phyloP scores from a whole-genome alignment of 73 alveolate species.

The Diophrys appendiculata region DNA sequence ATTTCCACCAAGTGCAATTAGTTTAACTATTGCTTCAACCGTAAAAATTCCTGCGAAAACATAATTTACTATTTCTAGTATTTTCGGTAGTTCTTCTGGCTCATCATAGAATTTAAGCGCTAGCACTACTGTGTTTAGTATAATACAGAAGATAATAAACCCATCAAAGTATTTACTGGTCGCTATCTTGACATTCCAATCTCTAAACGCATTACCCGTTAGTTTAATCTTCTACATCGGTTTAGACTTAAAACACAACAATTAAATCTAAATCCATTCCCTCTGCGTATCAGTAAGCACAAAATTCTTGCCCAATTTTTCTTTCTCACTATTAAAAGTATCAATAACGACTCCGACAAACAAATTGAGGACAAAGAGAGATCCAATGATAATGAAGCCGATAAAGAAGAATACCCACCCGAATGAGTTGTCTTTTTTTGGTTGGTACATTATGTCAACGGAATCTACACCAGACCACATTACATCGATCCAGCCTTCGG shows the following conservation, averaged over 20 bases:
- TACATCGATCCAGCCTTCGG: constrained; percentile 69
- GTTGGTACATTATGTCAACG: constrained; percentile 24
- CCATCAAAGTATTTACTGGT: constrained; percentile 49
- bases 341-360: constrained; percentile 77
- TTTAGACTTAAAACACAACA: background rate
- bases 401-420: constrained; percentile 28
- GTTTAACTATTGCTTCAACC: constrained; percentile 46
- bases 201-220: background rate
- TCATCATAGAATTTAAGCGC: constrained; percentile 45
- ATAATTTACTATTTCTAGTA: constrained; percentile 19
- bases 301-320: constrained; percentile 19
- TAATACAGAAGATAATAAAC: constrained; percentile 59
- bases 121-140: constrained; percentile 45
- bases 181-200: background rate
- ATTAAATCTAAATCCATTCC: constrained; percentile 19
- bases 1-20: constrained; percentile 28
- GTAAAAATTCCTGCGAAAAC: constrained; percentile 52
- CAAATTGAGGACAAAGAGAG: constrained; percentile 69
- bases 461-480: constrained; percentile 59
- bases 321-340: constrained; percentile 56
- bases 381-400: constrained; percentile 55
- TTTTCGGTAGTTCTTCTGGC: constrained; percentile 12
- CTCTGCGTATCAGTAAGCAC: constrained; percentile 17
- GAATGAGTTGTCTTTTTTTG: constrained; percentile 7
- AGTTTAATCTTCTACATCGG: constrained; percentile 6